A percentile compares a stretch with the other conserved stretches of the same genome.
Conservation (phyloP, 176 grass and related monocot genomes). For the Oryza rufipogon region DNA sequence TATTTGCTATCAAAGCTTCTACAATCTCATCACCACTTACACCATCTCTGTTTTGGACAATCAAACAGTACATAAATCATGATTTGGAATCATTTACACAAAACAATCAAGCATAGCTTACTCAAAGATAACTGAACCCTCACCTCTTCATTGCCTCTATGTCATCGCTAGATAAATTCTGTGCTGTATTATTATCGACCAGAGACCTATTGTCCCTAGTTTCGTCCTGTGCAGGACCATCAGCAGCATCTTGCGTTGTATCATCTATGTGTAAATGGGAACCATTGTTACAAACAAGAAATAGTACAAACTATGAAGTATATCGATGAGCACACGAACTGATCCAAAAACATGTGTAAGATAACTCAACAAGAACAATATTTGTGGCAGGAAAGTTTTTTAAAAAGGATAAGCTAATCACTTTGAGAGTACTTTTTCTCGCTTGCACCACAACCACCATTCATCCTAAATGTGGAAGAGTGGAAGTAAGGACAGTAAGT, state of each 20-base stretch:
- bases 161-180: slow-evolving; percentile 88
- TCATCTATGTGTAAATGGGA: slow-evolving; percentile 43
- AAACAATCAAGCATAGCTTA: background rate
- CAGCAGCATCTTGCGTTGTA: slow-evolving; percentile 35
- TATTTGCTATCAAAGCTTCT: slow-evolving; percentile 93
- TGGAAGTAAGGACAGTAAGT: too few species aligned
- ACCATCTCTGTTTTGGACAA: slow-evolving; percentile 61
- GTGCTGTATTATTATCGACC: slow-evolving; percentile 90
- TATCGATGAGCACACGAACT: background rate
- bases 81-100: background rate
- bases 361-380: background rate
- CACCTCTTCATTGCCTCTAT: slow-evolving; percentile 91
- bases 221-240: slow-evolving; percentile 46
- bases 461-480: too few species aligned
- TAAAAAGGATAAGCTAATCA: background rate
- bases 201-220: slow-evolving; percentile 84
- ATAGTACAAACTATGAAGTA: background rate
- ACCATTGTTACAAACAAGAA: background rate
- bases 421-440: background rate
- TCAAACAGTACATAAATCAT: background rate
- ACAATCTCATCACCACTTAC: slow-evolving; percentile 81
- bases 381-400: background rate
- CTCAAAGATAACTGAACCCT: background rate
- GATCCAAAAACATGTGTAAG: background rate
- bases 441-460: too few species aligned